These are phyloP conservation scores for Cladophialophora immunda DNA, from an alignment of 2,329 filamentous ascomycete genomes.

Conservation along the genomic window DNA sequence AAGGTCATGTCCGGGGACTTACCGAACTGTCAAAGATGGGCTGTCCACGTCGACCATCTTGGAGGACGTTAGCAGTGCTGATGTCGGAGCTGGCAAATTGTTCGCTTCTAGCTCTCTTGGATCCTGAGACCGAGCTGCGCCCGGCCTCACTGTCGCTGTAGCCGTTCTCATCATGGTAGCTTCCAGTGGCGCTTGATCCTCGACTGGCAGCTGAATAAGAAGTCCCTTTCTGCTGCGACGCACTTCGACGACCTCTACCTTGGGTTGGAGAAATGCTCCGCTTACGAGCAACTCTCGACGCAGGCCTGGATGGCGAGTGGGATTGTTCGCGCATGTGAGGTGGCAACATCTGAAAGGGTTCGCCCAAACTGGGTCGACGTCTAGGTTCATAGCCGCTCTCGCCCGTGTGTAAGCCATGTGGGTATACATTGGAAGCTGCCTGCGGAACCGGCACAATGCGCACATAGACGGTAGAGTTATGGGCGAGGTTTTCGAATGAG, in stretches of 20 bases:
- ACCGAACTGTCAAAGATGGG: slow-evolving; percentile 97
- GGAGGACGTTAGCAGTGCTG: slow-evolving; percentile 96
- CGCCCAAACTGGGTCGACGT: slow-evolving; percentile 66
- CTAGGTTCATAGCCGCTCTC: slow-evolving; percentile 62
- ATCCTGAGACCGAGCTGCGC: slow-evolving; percentile 74
- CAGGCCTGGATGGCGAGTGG: slow-evolving; percentile 71
- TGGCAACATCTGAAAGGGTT: slow-evolving; percentile 71
- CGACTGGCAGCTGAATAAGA: slow-evolving; percentile 72
- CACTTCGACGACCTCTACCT: slow-evolving; percentile 77
- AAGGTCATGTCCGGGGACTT: slow-evolving; percentile 58
- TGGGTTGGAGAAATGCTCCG: slow-evolving; percentile 80
- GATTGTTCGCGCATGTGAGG: slow-evolving; percentile 65
- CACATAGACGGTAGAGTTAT: slow-evolving; percentile 94
- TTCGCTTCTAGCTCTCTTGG: slow-evolving; percentile 79
- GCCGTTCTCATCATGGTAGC: slow-evolving; percentile 75
- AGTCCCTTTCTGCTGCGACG: slow-evolving; percentile 76
- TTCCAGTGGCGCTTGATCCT: slow-evolving; percentile 66
- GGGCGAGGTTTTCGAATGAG: slow-evolving; percentile 91
- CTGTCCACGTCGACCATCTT: slow-evolving; percentile 92
- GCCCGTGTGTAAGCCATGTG: slow-evolving; percentile 56
- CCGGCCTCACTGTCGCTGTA: slow-evolving; percentile 90
- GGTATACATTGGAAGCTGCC: slow-evolving; percentile 58
- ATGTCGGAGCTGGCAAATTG: slow-evolving; percentile 95
- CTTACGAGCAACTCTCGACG: slow-evolving; percentile 74
- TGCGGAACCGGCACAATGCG: slow-evolving; percentile 73